Conservation (phyloP, 345 rosid genomes). For the Camelina laxa region DNA sequence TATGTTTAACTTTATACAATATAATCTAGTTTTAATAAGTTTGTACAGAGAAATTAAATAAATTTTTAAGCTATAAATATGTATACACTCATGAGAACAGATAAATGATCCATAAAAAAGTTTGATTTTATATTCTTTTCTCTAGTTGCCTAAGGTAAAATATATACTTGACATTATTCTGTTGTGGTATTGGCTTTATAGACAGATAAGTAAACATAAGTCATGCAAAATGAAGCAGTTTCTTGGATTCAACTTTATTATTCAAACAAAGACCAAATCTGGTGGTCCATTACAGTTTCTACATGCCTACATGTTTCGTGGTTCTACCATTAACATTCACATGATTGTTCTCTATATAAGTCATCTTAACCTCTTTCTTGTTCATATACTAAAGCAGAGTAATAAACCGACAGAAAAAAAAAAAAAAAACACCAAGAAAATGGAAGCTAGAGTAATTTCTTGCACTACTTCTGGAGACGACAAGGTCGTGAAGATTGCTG, state of each 20-base stretch:
- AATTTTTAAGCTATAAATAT: too few relatives aligned
- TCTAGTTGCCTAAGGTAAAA: background rate
- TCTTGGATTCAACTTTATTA: constrained; percentile 33
- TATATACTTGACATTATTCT: background rate
- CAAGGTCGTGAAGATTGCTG: constrained; percentile 43
- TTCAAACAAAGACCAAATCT: constrained; percentile 17
- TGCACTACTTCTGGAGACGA: constrained; percentile 43
- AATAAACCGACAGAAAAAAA: background rate
- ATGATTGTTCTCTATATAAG: constrained; percentile 32
- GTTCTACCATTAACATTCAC: constrained; percentile 33
- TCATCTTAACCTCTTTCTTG: constrained; percentile 1
- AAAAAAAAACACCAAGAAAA: background rate
- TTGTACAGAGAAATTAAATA: too few relatives aligned
- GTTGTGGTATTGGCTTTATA: background rate
- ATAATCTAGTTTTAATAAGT: too few relatives aligned
- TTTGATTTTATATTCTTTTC: too few relatives aligned
- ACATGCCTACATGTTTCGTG: constrained; percentile 37
- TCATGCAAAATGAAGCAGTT: constrained; percentile 40
- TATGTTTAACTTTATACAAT: too few relatives aligned
- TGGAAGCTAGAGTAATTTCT: constrained; percentile 43
- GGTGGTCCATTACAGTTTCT: constrained; percentile 26
- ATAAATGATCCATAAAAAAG: too few relatives aligned
- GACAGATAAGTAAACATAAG: constrained; percentile 1
- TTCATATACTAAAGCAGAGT: constrained; percentile 12
- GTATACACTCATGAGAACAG: too few relatives aligned